Evolutionary conservation across 2,329 filamentous ascomycete genomes (phyloP).

Genomic region (Colletotrichum tofieldiae): DNA sequence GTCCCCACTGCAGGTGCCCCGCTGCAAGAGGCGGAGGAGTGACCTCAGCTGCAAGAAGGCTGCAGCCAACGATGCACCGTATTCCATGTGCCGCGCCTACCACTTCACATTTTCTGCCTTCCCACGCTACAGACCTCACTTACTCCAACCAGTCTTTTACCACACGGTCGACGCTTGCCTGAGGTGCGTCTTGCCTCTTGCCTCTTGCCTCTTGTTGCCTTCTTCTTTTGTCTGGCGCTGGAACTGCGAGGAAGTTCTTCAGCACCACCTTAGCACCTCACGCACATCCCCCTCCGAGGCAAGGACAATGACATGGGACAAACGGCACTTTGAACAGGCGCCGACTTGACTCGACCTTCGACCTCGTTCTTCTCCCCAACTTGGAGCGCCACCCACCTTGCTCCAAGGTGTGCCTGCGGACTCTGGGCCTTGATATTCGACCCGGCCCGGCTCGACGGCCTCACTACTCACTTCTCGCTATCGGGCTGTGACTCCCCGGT

Average conservation of each 20-base stretch:
- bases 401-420: background rate
- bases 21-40: slow-evolving; percentile 40
- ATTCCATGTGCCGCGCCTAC: slow-evolving; percentile 43
- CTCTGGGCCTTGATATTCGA: background rate
- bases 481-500: background rate
- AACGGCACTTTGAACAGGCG: slow-evolving; percentile 23
- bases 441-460: background rate
- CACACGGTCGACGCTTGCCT: slow-evolving; percentile 25
- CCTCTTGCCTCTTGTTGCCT: slow-evolving; percentile 7
- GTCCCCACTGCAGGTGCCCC: slow-evolving; percentile 41
- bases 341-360: slow-evolving; percentile 38
- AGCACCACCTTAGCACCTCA: slow-evolving; percentile 1
- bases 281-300: slow-evolving; percentile 13
- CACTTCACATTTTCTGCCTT: slow-evolving; percentile 17
- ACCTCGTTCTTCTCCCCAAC: slow-evolving; percentile 10
- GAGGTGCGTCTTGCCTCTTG: background rate
- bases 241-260: slow-evolving; percentile 4
- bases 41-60: slow-evolving; percentile 44
- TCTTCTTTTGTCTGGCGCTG: slow-evolving; percentile 13
- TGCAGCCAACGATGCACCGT: slow-evolving; percentile 41
- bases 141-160: background rate
- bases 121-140: slow-evolving; percentile 5
- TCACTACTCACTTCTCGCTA: slow-evolving; percentile 2
- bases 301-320: slow-evolving; percentile 27
- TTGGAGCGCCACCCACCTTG: slow-evolving; percentile 12